Conservation (phyloP, 1,284 basidiomycete species). For the Naganishia albida region DNA sequence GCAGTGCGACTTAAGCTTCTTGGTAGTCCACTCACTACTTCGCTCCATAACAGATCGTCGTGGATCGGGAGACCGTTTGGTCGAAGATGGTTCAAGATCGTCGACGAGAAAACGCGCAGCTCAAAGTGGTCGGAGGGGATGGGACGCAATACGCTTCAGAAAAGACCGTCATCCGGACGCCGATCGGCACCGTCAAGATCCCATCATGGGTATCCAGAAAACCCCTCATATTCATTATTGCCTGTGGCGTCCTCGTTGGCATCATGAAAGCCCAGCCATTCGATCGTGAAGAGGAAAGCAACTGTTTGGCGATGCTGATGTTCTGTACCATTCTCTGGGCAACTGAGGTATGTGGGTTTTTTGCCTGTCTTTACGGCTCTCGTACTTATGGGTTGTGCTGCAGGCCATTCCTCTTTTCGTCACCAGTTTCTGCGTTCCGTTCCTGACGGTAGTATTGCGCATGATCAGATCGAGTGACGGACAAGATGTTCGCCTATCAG, state of each 20-base stretch:
- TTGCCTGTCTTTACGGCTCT: constrained; percentile 5
- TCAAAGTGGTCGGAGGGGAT: constrained; percentile 58
- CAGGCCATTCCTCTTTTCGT: constrained; percentile 96
- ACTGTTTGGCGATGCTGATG: constrained; percentile 84
- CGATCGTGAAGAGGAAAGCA: constrained; percentile 74
- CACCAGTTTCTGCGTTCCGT: constrained; percentile 85
- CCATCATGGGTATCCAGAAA: constrained; percentile 63
- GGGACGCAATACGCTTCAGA: constrained; percentile 61
- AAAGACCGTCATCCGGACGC: constrained; percentile 58
- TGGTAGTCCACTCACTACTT: constrained; percentile 55
- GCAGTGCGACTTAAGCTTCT: neutral
- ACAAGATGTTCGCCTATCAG: constrained; percentile 61
- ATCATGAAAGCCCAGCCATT: constrained; percentile 67
- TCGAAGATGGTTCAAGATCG: constrained; percentile 94
- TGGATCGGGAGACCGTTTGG: constrained; percentile 71
- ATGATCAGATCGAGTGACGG: constrained; percentile 72
- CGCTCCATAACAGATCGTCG: constrained; percentile 40
- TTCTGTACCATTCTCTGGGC: constrained; percentile 97
- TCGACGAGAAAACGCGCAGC: constrained; percentile 65
- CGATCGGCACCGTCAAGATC: constrained; percentile 61
- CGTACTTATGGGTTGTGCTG: neutral
- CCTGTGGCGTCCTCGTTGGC: constrained; percentile 62
- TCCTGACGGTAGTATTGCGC: constrained; percentile 81
- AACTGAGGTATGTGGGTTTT: constrained; percentile 68
- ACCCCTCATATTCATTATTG: constrained; percentile 63